These are phyloP conservation scores for Anaeromyces robustus DNA, from an alignment of 192 early-diverging fungal genomes.

Conservation along the genomic window DNA sequence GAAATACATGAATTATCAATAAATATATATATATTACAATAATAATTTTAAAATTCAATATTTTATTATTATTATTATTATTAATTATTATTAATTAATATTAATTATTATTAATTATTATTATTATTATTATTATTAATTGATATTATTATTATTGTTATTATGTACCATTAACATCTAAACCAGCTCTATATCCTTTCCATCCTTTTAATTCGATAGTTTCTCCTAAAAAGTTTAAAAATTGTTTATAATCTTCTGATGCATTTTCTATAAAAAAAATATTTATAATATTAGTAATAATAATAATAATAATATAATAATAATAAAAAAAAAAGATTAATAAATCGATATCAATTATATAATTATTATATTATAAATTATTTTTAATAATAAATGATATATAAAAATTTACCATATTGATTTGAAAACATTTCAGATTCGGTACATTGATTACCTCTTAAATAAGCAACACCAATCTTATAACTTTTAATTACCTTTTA, in stretches of 20 bases:
- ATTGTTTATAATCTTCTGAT: conserved; percentile 37
- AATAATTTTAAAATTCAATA: neutral
- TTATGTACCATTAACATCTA: conserved; percentile 50
- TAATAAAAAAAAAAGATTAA: neutral
- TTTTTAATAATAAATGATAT: too few species aligned
- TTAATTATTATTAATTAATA: too few species aligned
- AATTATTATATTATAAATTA: too few species aligned
- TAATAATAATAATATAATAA: neutral
- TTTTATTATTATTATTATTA: neutral
- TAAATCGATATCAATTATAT: neutral
- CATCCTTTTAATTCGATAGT: conserved; percentile 57
- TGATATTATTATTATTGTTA: neutral
- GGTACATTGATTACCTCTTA: conserved; percentile 45
- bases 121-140: neutral
- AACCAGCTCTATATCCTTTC: conserved; percentile 56
- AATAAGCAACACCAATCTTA: conserved; percentile 66
- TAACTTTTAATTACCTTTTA: conserved; percentile 40
- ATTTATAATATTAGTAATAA: neutral
- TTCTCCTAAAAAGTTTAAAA: conserved; percentile 53
- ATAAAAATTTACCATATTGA: conserved; percentile 24
- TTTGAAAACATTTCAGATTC: conserved; percentile 71
- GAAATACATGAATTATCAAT: too few species aligned
- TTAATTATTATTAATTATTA: too few species aligned
- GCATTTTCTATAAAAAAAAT: conserved; percentile 15
- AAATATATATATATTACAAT: too few species aligned